These are phyloP conservation scores for Pseudoneurospora amorphoporcata DNA, from an alignment of 495 filamentous ascomycete species.

Conservation along the genomic window DNA sequence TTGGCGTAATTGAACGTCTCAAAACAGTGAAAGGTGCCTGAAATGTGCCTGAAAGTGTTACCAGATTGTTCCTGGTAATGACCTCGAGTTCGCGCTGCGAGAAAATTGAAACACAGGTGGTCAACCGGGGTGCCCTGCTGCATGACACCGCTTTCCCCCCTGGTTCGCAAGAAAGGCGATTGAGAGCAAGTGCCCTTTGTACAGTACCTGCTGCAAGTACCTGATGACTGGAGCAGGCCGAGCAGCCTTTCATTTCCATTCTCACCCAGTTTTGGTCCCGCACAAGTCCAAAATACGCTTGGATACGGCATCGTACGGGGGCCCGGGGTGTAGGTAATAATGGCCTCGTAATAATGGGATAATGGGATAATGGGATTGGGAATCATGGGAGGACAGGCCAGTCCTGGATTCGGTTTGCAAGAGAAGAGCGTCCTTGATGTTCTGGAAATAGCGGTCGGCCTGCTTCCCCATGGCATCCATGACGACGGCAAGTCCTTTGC, in stretches of 20 bases:
- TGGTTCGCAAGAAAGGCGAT: constrained; percentile 5
- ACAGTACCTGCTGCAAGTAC: constrained; percentile 9
- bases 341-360: not conserved
- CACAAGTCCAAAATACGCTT: not conserved
- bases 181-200: not conserved
- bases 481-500: not conserved
- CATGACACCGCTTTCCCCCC: constrained; percentile 17
- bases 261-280: not conserved
- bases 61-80: constrained; percentile 3
- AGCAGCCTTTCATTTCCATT: not conserved
- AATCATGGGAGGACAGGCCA: not conserved
- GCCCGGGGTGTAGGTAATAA: not conserved
- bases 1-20: constrained; percentile 19
- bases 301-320: not conserved
- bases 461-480: not conserved
- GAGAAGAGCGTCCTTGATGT: not conserved
- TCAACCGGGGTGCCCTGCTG: constrained; percentile 15
- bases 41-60: constrained; percentile 1
- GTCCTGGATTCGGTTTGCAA: not conserved
- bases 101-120: constrained; percentile 24
- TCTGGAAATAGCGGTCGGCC: not conserved
- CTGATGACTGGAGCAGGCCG: not conserved
- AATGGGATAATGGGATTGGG: not conserved
- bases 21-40: constrained; percentile 1
- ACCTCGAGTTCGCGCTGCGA: constrained; percentile 17